A percentile compares a stretch with the other conserved stretches of the same genome.
Evolutionary conservation across 371 early-diverging fungal genomes (phyloP).

Genomic region (Basidiobolus meristosporus): DNA sequence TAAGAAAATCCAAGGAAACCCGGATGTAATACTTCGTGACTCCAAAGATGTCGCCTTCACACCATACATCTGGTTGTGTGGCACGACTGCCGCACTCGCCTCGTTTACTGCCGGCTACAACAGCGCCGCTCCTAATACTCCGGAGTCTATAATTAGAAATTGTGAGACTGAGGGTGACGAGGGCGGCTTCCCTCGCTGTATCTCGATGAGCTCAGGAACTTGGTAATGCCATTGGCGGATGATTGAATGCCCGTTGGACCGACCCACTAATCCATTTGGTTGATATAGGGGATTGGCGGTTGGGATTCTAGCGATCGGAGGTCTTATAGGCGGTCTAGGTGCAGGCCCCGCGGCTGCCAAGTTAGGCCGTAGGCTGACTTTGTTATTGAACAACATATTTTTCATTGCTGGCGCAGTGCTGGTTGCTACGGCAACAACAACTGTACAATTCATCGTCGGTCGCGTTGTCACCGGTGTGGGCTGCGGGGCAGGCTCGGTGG

Average conservation of each 20-base stretch:
- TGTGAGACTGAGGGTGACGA: not conserved
- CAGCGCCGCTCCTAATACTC: conserved; percentile 1
- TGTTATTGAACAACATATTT: conserved; percentile 36
- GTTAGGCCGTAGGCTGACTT: conserved; percentile 44
- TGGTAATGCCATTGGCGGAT: too few relatives aligned
- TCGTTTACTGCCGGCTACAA: conserved; percentile 1
- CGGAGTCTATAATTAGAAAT: not conserved
- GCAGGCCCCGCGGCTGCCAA: conserved; percentile 28
- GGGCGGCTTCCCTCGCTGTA: not conserved
- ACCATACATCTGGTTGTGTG: not conserved
- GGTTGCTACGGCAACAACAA: conserved; percentile 28
- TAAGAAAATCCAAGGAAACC: too few relatives aligned
- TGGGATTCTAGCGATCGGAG: conserved; percentile 51
- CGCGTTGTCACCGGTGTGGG: conserved; percentile 61
- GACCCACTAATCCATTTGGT: too few relatives aligned
- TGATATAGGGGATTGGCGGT: conserved; percentile 39
- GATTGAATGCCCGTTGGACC: too few relatives aligned
- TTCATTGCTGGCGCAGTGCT: conserved; percentile 44
- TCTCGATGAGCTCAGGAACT: not conserved
- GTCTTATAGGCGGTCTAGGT: conserved; percentile 43
- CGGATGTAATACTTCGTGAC: too few relatives aligned
- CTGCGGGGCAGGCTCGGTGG: conserved; percentile 58
- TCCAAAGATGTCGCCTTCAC: too few relatives aligned
- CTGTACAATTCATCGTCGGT: conserved; percentile 44
- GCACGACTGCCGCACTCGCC: conserved; percentile 1